Evolutionary conservation across 75 land plant species (phyloP).

Genomic region (Pinus albicaulis): DNA sequence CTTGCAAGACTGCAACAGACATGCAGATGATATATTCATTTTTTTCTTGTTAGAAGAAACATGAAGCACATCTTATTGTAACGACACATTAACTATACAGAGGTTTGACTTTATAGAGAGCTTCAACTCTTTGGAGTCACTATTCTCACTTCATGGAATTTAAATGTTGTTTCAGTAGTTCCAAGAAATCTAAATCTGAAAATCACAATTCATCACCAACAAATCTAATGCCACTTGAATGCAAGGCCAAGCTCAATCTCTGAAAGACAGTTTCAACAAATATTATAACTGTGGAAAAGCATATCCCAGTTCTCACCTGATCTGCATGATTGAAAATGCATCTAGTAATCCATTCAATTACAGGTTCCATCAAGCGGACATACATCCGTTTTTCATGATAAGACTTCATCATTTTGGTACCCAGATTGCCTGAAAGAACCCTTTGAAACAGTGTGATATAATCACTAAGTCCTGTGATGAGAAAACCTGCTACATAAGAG

Average conservation of each 20-base stretch:
- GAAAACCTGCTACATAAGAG: constrained; percentile 33
- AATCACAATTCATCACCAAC: not conserved
- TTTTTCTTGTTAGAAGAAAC: not conserved
- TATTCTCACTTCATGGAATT: not conserved
- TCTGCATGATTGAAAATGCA: constrained; percentile 51
- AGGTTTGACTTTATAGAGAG: not conserved
- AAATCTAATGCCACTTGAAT: not conserved
- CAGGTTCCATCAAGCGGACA: constrained; percentile 60
- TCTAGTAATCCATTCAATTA: constrained; percentile 72
- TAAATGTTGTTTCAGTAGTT: not conserved
- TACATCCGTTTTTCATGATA: constrained; percentile 31
- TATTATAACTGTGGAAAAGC: not conserved
- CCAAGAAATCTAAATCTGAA: not conserved
- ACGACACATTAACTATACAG: not conserved
- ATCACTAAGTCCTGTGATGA: constrained; percentile 57
- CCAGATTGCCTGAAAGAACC: constrained; percentile 28
- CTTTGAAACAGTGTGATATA: constrained; percentile 27
- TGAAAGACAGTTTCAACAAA: not conserved
- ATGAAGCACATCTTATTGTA: not conserved
- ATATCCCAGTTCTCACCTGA: constrained; percentile 33
- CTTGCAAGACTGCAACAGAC: not conserved
- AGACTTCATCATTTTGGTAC: constrained; percentile 10
- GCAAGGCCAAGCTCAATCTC: not conserved
- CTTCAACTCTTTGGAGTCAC: not conserved
- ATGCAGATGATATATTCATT: not conserved